Conservation (phyloP, 208 protist genomes). For the Angomonas ambiguus region DNA sequence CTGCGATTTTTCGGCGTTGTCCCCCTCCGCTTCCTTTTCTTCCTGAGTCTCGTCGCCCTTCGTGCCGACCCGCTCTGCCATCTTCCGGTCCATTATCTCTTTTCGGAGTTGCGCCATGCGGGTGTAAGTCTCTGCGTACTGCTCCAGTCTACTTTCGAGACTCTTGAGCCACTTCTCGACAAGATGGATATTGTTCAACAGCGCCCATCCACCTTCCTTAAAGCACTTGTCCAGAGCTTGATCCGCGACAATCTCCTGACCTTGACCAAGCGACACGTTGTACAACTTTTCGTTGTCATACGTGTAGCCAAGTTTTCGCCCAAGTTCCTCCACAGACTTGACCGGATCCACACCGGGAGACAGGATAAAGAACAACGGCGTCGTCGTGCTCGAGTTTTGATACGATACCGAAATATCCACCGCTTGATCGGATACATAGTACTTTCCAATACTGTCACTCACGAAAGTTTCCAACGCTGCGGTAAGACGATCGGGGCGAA, state of each 20-base stretch:
- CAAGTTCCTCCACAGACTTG: constrained; percentile 92
- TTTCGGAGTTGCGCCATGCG: constrained; percentile 86
- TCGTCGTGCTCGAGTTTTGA: constrained; percentile 91
- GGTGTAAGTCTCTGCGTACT: constrained; percentile 89
- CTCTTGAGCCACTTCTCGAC: constrained; percentile 94
- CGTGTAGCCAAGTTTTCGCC: constrained; percentile 93
- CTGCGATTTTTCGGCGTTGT: constrained; percentile 17
- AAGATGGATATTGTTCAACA: constrained; percentile 99
- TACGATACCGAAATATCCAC: constrained; percentile 94
- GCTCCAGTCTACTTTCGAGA: constrained; percentile 96
- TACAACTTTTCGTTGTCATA: constrained; percentile 94
- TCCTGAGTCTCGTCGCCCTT: constrained; percentile 13
- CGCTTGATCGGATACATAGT: constrained; percentile 94
- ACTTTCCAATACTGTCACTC: constrained; percentile 86
- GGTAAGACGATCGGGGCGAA: constrained; percentile 96
- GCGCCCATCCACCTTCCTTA: constrained; percentile 93
- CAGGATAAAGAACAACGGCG: constrained; percentile 99
- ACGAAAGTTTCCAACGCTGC: constrained; percentile 94
- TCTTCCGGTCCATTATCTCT: constrained; percentile 79
- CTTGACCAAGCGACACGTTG: constrained; percentile 98
- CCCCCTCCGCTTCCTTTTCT: constrained; percentile 20
- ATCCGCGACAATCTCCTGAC: constrained; percentile 97
- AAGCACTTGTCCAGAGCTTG: constrained; percentile 92
- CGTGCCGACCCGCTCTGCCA: constrained; percentile 34
- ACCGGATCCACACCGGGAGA: constrained; percentile 98